Base-by-base conservation (phyloP, 805 yeast genomes). In the Yarrowia keelungensis region DNA sequence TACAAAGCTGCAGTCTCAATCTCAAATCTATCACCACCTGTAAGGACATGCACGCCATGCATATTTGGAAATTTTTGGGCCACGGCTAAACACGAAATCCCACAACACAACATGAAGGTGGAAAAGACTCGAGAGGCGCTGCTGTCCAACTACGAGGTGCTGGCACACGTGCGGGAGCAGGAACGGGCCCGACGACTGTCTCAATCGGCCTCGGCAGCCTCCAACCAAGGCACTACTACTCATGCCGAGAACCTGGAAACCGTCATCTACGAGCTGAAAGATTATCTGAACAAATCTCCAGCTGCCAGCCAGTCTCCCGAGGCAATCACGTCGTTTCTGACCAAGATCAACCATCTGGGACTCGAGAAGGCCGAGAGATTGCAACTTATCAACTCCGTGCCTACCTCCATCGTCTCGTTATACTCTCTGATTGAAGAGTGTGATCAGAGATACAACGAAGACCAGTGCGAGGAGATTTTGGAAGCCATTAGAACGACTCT, bases 371-470 rank as follows among this genome's bases (percentile, higher is more conserved):
- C 90, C 35, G 99, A 94, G 75, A 86, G 88, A 72, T 80, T 94
- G 49, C 97, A 94, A 78, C 85, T 94, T 47, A 84, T 93, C 69
- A 93, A 94, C 76, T 81, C 87, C 8, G 82, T 91, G 38, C 99
- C 99, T 0, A 81, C 88, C 56, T 86, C 91, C 5, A 80, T 91
- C 82, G 97, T 93, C 12, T 88, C 86, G 45, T 81, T 94, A 65
- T 92, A 87, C 76, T 83, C 95, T 0, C 80, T 94, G 38, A 87
- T 94, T 1, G 99, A 94, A 75, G 98, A 95, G 75, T 94, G 97
- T 77, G 99, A 94, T 73, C 87, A 86, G 71, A 82, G 99, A 73
- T 89, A 92, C 73, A 79, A 80, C n/a, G 91, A 90, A 70, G 89
- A 85, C 0, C 83, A 87, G 70, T 82, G 90, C 61, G 84, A 86